Percentiles rank a stretch among this genome's conserved stretches.
phyloP scores from a whole-genome alignment of 176 grass and related monocot species.

The Tillandsia leiboldiana region DNA sequence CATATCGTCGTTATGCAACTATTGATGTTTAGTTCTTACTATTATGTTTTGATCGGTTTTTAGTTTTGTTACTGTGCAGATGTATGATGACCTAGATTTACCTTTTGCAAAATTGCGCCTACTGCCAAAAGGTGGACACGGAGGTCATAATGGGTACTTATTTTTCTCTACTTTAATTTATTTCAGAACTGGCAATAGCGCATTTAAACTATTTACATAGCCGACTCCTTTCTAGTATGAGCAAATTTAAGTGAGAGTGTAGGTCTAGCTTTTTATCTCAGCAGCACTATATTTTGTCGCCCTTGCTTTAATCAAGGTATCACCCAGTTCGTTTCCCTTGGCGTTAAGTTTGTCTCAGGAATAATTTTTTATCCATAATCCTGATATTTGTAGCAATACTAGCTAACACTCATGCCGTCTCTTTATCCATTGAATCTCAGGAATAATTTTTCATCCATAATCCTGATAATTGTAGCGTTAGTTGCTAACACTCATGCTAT shows the following conservation, averaged over 20 bases:
- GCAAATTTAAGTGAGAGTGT: background rate
- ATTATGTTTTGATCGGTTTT: conserved; percentile 11
- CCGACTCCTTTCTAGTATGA: background rate
- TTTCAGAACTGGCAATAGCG: background rate
- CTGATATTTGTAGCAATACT: too few relatives aligned
- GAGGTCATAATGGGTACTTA: conserved; percentile 83
- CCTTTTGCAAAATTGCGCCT: conserved; percentile 81
- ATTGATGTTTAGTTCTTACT: conserved; percentile 1
- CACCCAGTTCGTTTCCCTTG: too few relatives aligned
- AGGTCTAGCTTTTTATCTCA: background rate
- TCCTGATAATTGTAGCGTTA: too few relatives aligned
- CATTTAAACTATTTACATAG: background rate
- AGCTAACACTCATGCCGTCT: too few relatives aligned
- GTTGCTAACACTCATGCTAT: background rate
- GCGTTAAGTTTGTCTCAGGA: too few relatives aligned
- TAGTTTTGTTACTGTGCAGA: conserved; percentile 33
- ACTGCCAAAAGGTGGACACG: conserved; percentile 86
- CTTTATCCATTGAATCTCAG: too few relatives aligned
- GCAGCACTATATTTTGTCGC: too few relatives aligned
- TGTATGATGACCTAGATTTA: conserved; percentile 83
- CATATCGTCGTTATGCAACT: background rate
- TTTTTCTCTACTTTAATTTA: background rate
- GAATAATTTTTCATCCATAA: too few relatives aligned
- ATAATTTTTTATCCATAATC: too few relatives aligned
- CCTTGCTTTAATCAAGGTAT: too few relatives aligned